Evolutionary conservation across 2,329 filamentous ascomycete species (phyloP).

Genomic region (Colletotrichum spaethianum): DNA sequence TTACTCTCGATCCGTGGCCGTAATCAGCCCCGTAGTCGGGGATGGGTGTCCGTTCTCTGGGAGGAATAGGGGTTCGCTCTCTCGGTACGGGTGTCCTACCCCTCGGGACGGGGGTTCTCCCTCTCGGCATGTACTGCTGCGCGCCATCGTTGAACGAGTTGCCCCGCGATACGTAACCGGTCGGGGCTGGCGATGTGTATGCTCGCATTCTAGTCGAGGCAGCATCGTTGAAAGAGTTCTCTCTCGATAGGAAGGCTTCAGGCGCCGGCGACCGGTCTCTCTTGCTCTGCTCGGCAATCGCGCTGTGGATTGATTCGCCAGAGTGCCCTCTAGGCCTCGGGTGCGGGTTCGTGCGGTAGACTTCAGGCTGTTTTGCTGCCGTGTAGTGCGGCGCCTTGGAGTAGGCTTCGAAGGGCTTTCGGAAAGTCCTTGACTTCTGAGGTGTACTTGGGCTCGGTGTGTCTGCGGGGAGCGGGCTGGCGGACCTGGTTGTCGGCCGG

Average conservation of each 20-base stretch:
- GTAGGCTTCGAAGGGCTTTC: slow-evolving; percentile 78
- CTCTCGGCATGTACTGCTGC: slow-evolving; percentile 38
- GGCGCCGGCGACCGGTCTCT: slow-evolving; percentile 42
- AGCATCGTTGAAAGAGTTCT: slow-evolving; percentile 39
- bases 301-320: slow-evolving; percentile 51
- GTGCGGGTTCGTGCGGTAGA: slow-evolving; percentile 63
- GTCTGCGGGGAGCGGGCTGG: slow-evolving; percentile 71
- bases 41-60: slow-evolving; percentile 7
- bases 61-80: slow-evolving; percentile 4
- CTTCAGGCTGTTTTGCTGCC: slow-evolving; percentile 72
- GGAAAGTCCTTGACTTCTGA: slow-evolving; percentile 74
- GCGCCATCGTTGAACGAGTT: slow-evolving; percentile 40
- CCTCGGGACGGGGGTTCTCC: slow-evolving; percentile 33
- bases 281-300: slow-evolving; percentile 17
- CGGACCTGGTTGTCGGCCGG: slow-evolving; percentile 77
- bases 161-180: slow-evolving; percentile 38
- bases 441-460: slow-evolving; percentile 69
- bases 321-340: slow-evolving; percentile 58
- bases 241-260: slow-evolving; percentile 40
- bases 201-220: slow-evolving; percentile 42
- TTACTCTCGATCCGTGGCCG: slow-evolving; percentile 31
- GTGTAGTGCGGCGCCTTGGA: slow-evolving; percentile 77
- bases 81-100: slow-evolving; percentile 32
- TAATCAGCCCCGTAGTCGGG: slow-evolving; percentile 32
- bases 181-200: slow-evolving; percentile 35